Percentiles rank a stretch among this genome's conserved stretches.
phyloP scores from a whole-genome alignment of 805 yeast genomes.

The Candida koratica region DNA sequence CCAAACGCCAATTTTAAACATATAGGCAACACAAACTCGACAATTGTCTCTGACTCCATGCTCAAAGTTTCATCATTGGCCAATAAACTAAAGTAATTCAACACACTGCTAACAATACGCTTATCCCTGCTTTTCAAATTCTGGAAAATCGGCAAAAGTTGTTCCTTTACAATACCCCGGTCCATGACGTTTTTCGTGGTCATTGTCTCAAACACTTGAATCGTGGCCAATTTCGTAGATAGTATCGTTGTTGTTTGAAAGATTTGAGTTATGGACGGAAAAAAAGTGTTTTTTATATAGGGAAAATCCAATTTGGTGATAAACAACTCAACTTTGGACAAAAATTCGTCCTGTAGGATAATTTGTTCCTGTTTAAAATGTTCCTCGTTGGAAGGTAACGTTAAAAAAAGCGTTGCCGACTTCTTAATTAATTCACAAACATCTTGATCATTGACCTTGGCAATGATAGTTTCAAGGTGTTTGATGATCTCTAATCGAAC shows the following conservation, averaged over 20 bases:
- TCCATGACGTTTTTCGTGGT: conserved; percentile 63
- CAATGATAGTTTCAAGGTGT: conserved; percentile 44
- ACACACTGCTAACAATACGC: conserved; percentile 46
- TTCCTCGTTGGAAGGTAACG: conserved; percentile 23
- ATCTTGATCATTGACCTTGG: conserved; percentile 50
- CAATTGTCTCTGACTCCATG: conserved; percentile 27
- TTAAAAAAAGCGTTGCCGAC: conserved; percentile 34
- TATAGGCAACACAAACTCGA: conserved; percentile 29
- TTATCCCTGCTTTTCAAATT: conserved; percentile 76
- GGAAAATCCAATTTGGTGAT: conserved; percentile 57
- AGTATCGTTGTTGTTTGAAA: conserved; percentile 84
- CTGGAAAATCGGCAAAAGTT: conserved; percentile 72
- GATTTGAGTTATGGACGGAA: conserved; percentile 66
- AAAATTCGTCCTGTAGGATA: conserved; percentile 49
- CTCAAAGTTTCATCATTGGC: conserved; percentile 35
- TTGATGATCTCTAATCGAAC: conserved; percentile 35
- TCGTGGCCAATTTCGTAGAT: conserved; percentile 67
- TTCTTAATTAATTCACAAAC: conserved; percentile 47
- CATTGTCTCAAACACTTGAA: conserved; percentile 55
- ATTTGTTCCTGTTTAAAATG: conserved; percentile 30
- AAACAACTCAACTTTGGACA: conserved; percentile 40
- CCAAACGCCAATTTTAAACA: conserved; percentile 34
- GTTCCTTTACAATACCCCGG: conserved; percentile 66
- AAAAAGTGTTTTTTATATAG: conserved; percentile 66
- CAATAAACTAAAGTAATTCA: conserved; percentile 50